Percentiles rank a stretch among this genome's conserved stretches.
phyloP scores from a whole-genome alignment of 192 early-diverging fungal species.

The Entrophospora sp. region DNA sequence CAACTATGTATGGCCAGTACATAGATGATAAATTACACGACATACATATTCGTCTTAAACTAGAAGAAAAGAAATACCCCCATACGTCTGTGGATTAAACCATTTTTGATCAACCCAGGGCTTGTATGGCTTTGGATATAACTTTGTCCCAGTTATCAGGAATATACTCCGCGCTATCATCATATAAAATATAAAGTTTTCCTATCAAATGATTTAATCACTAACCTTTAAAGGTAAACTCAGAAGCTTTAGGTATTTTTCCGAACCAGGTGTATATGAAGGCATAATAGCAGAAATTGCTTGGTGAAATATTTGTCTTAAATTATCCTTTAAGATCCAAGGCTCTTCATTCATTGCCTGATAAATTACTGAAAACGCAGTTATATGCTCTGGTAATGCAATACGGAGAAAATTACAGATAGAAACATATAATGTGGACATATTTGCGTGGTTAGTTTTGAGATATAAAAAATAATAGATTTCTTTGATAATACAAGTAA shows the following conservation, averaged over 20 bases:
- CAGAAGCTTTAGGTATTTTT: slow-evolving; percentile 6
- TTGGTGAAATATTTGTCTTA: slow-evolving; percentile 12
- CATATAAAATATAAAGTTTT: neutral
- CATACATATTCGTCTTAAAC: neutral
- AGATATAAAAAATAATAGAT: neutral
- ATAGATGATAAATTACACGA: slow-evolving; percentile 12
- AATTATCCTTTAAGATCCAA: neutral
- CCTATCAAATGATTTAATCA: neutral
- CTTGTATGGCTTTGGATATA: slow-evolving; percentile 16
- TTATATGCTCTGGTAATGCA: neutral
- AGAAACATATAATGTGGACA: neutral
- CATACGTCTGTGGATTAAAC: slow-evolving; percentile 8
- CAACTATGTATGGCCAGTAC: slow-evolving; percentile 10
- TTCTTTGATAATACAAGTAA: too few species aligned
- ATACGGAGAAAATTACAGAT: slow-evolving; percentile 1
- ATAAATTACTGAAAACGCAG: slow-evolving; percentile 2
- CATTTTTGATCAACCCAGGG: neutral
- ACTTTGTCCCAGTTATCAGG: neutral
- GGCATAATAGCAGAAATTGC: neutral
- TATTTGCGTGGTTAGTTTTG: neutral
- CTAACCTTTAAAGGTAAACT: slow-evolving; percentile 1
- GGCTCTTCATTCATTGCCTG: slow-evolving; percentile 10
- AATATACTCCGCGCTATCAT: neutral
- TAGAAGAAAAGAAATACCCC: slow-evolving; percentile 2
- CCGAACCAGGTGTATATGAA: slow-evolving; percentile 4